Base-by-base conservation (phyloP, 305 asterid genomes). In the Fraxinus baroniana region DNA sequence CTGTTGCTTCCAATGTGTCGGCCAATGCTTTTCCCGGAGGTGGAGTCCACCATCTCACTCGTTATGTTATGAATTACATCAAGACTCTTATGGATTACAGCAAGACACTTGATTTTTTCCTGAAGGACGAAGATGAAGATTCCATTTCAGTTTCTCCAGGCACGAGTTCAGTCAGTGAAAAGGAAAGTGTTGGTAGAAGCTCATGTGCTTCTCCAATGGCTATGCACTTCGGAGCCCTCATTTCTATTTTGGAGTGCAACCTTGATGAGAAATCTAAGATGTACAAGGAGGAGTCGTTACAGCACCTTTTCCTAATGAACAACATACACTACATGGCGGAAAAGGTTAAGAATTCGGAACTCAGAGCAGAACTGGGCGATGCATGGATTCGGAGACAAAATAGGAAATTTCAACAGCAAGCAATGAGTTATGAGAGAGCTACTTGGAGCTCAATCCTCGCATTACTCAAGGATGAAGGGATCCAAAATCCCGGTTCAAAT, bases 371-470 rank as follows among this genome's bases (percentile, higher is more conserved):
- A 6, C 52, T 95, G 0, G 97, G 98, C 0, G 98, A 94, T 37
- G 92, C 81, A 4, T 95, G 97, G 98, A 91, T 95, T 33, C 84
- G 93, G 83, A 93, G 90, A 82, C 95, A 81, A n/a, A 94, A 92
- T 44, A 83, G 98, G 98, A 91, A 93, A 64, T 90, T 94, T 83
- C 98, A 96, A 84, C 93, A 92, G 85, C 90, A 87, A 28, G 98
- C 99, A 0, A 91, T 93, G 98, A 89, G 87, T 80, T 96, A 94
- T 39, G 98, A 93, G 86, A 85, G 97, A 70, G 95, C 97, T 3
- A 91, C 98, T 2, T 96, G 99, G 99, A 94, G 97, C 89, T 91
- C 95, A 20, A 93, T 94, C 80, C 97, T 96, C 7, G 82, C 88
- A 7, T 83, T 92, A 7, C 82, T 96, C 26, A 90, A 84, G 73